Base-by-base conservation (phyloP, 148 eudicot species). In the Rhododendron kiyosumense region DNA sequence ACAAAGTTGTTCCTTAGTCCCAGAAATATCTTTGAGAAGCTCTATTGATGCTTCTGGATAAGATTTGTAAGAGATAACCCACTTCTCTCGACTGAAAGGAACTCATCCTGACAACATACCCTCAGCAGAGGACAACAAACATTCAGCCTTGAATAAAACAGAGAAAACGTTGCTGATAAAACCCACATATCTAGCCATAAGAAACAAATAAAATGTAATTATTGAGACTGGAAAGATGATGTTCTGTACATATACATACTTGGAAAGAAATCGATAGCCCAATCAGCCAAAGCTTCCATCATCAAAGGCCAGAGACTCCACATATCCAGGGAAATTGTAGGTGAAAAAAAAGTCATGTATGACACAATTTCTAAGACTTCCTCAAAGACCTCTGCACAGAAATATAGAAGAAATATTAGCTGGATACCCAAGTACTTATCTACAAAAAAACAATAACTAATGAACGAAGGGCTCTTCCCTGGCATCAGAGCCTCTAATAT, bases 291-390 rank as follows among this genome's bases (percentile, higher is more conserved):
- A 83, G 98, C 98, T 84, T 95, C 99, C 88, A 92, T 91, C 98
- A 97, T 89, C 88, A 95, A 91, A 59, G 99, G 99, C 99, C 99
- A 97, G 43, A 97, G 98, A 85, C 93, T 94, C 99, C 99, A 97
- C 99, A 97, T 94, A 45, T 95, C 98, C 93, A 94, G 78, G 76
- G 99, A 97, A 86, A 97, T 93, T 7, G 95, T 90, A 12, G 99
- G 99, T 38, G 98, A 94, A 86, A 93, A 95, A 86, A 95, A 97
- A 5, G 99, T 97, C 98, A 97, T 95, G 84, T 97, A 97, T 63
- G 99, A 97, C 48, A 93, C 98, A 79, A 97, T 97, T 91, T 97
- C 99, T 91, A 97, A 86, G 69, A 97, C 96, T 88, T 97, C 99
- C 90, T 97, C 99, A 91, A 93, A 97, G 52, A 97, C 98, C 96